Evolutionary conservation across 2,329 filamentous ascomycete species (phyloP).

Genomic region (Emydomyces testavorans): DNA sequence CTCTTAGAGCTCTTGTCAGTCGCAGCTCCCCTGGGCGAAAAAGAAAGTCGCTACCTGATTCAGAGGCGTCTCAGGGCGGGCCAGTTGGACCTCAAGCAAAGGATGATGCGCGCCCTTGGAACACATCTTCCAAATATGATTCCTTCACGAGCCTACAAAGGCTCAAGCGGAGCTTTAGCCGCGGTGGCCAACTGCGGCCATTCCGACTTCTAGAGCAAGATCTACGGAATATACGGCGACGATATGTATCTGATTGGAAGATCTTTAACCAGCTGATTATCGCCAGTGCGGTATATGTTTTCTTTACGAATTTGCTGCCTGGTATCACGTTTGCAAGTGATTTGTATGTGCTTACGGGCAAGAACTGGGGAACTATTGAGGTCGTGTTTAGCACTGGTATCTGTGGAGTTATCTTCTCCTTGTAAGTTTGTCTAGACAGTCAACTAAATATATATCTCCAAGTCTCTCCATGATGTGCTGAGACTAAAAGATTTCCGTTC

Average conservation of each 20-base stretch:
- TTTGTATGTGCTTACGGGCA: slow-evolving; percentile 50
- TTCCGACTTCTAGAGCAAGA: slow-evolving; percentile 46
- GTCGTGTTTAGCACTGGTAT: slow-evolving; percentile 56
- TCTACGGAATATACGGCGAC: slow-evolving; percentile 34
- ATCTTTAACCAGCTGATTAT: slow-evolving; percentile 54
- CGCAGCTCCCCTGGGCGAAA: too few relatives aligned
- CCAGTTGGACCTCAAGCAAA: too few relatives aligned
- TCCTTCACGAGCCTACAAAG: slow-evolving; percentile 13
- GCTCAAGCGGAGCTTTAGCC: slow-evolving; percentile 24
- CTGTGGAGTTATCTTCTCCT: slow-evolving; percentile 51
- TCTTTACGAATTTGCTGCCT: slow-evolving; percentile 55
- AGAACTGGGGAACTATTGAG: slow-evolving; percentile 55
- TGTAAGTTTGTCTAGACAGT: slow-evolving; percentile 33
- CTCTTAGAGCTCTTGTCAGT: too few relatives aligned
- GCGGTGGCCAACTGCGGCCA: slow-evolving; percentile 38
- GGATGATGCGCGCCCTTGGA: too few relatives aligned
- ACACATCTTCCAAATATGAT: too few relatives aligned
- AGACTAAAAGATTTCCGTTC: background rate
- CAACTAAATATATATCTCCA: too few relatives aligned
- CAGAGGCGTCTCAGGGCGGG: too few relatives aligned
- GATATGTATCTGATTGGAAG: slow-evolving; percentile 45
- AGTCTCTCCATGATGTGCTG: too few relatives aligned
- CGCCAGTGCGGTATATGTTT: slow-evolving; percentile 53
- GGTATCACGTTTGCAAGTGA: slow-evolving; percentile 58
- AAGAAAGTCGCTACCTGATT: too few relatives aligned